These are phyloP conservation scores for Monilinia vaccinii-corymbosi DNA, from an alignment of 2,329 filamentous ascomycete genomes.

Conservation along the genomic window DNA sequence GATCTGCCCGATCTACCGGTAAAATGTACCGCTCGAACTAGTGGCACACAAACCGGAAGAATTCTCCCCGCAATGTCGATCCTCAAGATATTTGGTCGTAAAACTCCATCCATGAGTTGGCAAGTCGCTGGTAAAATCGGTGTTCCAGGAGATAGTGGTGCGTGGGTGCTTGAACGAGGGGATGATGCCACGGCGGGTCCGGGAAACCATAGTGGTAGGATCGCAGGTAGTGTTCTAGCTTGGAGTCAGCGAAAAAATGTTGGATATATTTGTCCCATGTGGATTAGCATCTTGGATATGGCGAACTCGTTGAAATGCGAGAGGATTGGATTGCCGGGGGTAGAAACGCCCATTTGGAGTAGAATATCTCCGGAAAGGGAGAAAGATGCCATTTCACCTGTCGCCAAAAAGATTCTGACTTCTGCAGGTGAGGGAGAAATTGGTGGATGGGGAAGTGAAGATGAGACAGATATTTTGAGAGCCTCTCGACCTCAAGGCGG, in stretches of 20 bases:
- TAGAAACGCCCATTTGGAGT: slow-evolving; percentile 27
- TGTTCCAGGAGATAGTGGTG: slow-evolving; percentile 82
- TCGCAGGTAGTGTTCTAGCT: slow-evolving; percentile 85
- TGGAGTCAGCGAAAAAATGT: slow-evolving; percentile 73
- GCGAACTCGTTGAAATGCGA: slow-evolving; percentile 63
- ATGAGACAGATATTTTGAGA: neutral
- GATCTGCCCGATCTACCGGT: slow-evolving; percentile 68
- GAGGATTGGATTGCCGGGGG: slow-evolving; percentile 63
- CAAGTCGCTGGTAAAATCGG: slow-evolving; percentile 49
- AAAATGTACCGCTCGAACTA: slow-evolving; percentile 82
- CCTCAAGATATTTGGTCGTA: slow-evolving; percentile 79
- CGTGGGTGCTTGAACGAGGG: slow-evolving; percentile 87
- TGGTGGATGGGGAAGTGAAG: neutral
- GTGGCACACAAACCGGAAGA: slow-evolving; percentile 68
- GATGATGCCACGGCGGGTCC: slow-evolving; percentile 93
- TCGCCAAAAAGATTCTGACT: neutral
- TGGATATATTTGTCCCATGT: slow-evolving; percentile 94
- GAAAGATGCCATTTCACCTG: neutral
- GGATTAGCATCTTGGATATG: slow-evolving; percentile 79
- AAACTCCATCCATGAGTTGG: slow-evolving; percentile 66
- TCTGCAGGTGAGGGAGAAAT: neutral
- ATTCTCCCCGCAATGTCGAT: slow-evolving; percentile 72
- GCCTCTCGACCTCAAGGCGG: neutral
- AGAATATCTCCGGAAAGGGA: neutral
- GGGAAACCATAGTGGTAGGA: slow-evolving; percentile 49